A percentile compares a stretch with the other conserved stretches of the same genome.
Conservation (phyloP, 2,329 filamentous ascomycete species). For the Aureobasidium sp. region DNA sequence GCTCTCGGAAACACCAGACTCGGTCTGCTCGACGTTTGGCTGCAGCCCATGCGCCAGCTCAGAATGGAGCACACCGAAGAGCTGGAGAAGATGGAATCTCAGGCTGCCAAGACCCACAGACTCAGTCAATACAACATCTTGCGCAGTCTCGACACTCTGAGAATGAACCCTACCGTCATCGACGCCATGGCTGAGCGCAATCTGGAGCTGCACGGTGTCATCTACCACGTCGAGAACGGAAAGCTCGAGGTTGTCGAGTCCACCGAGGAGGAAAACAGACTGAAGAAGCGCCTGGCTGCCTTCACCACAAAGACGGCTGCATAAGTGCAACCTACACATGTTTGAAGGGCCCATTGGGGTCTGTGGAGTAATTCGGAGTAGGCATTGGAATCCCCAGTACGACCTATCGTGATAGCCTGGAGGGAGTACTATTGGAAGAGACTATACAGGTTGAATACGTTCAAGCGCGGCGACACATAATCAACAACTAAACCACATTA, state of each 20-base stretch:
- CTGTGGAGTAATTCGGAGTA: slow-evolving; percentile 1
- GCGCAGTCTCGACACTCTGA: slow-evolving; percentile 56
- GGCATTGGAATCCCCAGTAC: neutral
- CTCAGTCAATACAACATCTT: slow-evolving; percentile 72
- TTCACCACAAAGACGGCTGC: slow-evolving; percentile 11
- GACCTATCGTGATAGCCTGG: neutral
- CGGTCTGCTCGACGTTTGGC: slow-evolving; percentile 53
- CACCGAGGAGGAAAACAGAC: slow-evolving; percentile 22
- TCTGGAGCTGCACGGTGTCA: slow-evolving; percentile 65
- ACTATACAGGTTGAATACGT: neutral
- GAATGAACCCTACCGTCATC: slow-evolving; percentile 59
- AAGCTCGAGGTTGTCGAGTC: slow-evolving; percentile 44
- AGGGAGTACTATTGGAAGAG: neutral
- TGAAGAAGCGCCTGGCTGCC: slow-evolving; percentile 15
- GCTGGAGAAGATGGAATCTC: slow-evolving; percentile 37
- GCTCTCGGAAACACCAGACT: slow-evolving; percentile 48
- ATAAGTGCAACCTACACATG: neutral
- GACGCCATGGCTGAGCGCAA: slow-evolving; percentile 63
- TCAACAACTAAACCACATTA: neutral
- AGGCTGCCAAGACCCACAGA: slow-evolving; percentile 46
- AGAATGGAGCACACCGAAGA: slow-evolving; percentile 44
- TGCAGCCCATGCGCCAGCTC: slow-evolving; percentile 47
- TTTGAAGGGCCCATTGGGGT: neutral
- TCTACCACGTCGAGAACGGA: slow-evolving; percentile 60
- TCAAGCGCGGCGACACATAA: neutral